Evolutionary conservation across 352 stramenopile genomes (phyloP), one percentile per base, ranked within the genome.

Genomic region (Phytophthora capsici): DNA sequence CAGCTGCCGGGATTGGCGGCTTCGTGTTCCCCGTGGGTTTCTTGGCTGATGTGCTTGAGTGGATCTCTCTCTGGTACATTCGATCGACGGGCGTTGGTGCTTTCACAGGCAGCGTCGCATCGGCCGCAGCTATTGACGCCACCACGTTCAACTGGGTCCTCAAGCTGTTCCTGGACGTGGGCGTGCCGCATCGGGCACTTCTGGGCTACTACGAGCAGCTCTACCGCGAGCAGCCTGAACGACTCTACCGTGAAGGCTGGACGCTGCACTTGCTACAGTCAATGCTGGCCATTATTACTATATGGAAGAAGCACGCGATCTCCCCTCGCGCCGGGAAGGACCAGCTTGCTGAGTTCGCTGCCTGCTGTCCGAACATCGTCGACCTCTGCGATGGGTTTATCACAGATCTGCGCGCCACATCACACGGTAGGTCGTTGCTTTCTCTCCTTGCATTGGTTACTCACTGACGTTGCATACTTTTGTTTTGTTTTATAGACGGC

Each of bases 271-370:
- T 96, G 55, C 71, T 94, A 44, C 77, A 89, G 60, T 84, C 84
- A 5, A 88, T 94, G 49, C 71, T 94, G 46, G 71, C 80, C 32
- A 86, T 89, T 61, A 77, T 94, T 46, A 79, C 66, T n/a, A 54
- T 85, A n/a, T 96, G 88, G 88, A 91, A 90, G 65, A 91, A 90
- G 61, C 73, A 91, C 58, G 82, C 77, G n/a, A 82, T 90, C 28
- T 91, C 86, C 17, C 77, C 83, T 26, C 82, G 85, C 14, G 83
- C 78, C 0, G 75, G 78, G 2, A 90, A 88, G 52, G 85, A 95
- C 48, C 63, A 81, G 25, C 63, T 93, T 16, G 77, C 78, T 1
- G 84, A 93, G 19, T 96, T 93, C 66, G 84, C 84, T 13, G 82
- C 82, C 16, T 90, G 80, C 71, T 91, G 84, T 66, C 86, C 88